phyloP scores from a whole-genome alignment of 352 stramenopile genomes.

The Phytophthora pisi region DNA sequence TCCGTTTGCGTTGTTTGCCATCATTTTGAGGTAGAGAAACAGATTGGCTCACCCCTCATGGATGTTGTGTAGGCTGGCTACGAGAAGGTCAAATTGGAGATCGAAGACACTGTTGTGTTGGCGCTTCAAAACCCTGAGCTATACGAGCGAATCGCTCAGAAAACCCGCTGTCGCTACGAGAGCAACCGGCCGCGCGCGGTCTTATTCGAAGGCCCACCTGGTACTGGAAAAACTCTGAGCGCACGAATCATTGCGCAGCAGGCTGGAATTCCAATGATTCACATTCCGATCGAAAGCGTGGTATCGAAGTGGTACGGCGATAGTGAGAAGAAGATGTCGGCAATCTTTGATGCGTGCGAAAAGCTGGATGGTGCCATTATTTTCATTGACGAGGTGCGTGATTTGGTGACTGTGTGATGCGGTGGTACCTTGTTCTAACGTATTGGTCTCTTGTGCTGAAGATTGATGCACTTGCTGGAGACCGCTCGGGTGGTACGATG shows the following conservation, averaged over 20 bases:
- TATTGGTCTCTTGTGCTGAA: slow-evolving; percentile 16
- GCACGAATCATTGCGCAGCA: slow-evolving; percentile 94
- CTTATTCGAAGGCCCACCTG: slow-evolving; percentile 93
- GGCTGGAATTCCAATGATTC: slow-evolving; percentile 92
- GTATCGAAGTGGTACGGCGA: slow-evolving; percentile 96
- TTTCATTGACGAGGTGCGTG: slow-evolving; percentile 93
- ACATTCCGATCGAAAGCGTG: slow-evolving; percentile 94
- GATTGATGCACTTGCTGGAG: slow-evolving; percentile 92
- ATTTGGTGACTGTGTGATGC: background rate
- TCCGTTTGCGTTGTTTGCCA: slow-evolving; percentile 23
- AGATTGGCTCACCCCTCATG: background rate
- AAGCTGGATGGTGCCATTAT: slow-evolving; percentile 93
- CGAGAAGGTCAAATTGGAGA: slow-evolving; percentile 90
- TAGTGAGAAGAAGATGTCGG: slow-evolving; percentile 94
- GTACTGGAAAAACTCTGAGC: slow-evolving; percentile 94
- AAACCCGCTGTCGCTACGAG: slow-evolving; percentile 90
- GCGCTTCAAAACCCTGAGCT: slow-evolving; percentile 92
- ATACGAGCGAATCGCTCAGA: slow-evolving; percentile 90
- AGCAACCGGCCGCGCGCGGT: slow-evolving; percentile 90
- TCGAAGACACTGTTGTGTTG: slow-evolving; percentile 92
- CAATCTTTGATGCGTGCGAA: slow-evolving; percentile 95
- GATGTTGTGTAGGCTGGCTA: slow-evolving; percentile 75
- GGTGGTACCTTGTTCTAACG: background rate
- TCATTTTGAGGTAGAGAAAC: background rate
- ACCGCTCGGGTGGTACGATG: slow-evolving; percentile 88